Evolutionary conservation across 2,329 filamentous ascomycete species (phyloP).

Genomic region (Colletotrichum agaves): DNA sequence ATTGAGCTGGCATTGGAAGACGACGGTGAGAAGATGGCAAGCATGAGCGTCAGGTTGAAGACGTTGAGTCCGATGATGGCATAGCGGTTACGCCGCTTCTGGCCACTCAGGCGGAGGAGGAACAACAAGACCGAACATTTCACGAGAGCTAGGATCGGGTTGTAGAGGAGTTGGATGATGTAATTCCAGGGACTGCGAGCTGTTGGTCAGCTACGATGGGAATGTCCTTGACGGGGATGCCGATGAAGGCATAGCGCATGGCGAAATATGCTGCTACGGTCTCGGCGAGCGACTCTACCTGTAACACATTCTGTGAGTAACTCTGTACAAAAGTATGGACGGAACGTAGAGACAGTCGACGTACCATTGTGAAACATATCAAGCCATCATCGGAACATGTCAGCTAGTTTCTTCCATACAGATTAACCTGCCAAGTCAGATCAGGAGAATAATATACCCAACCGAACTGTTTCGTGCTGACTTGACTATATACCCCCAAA

Average conservation of each 20-base stretch:
- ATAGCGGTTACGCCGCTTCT: conserved; percentile 44
- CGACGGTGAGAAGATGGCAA: conserved; percentile 50
- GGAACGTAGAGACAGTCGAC: neutral
- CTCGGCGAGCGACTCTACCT: conserved; percentile 32
- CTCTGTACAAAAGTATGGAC: too few relatives aligned
- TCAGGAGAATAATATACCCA: conserved; percentile 14
- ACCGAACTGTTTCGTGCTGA: conserved; percentile 33
- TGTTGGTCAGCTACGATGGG: conserved; percentile 23
- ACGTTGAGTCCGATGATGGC: conserved; percentile 46
- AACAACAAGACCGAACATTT: conserved; percentile 50
- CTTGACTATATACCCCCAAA: conserved; percentile 26
- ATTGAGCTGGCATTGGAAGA: conserved; percentile 55
- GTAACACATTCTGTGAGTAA: neutral
- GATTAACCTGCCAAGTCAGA: neutral
- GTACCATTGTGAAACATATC: conserved; percentile 33
- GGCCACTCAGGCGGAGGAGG: conserved; percentile 47
- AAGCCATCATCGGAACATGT: conserved; percentile 16
- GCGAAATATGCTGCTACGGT: conserved; percentile 29
- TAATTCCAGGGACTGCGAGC: conserved; percentile 43
- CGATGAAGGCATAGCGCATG: conserved; percentile 30
- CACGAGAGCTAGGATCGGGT: conserved; percentile 49
- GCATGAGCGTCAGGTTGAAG: conserved; percentile 49
- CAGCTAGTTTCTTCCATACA: neutral
- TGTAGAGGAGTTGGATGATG: conserved; percentile 49
- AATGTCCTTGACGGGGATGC: conserved; percentile 30